phyloP scores from a whole-genome alignment of 495 filamentous ascomycete species.

The Xylaria scruposa region DNA sequence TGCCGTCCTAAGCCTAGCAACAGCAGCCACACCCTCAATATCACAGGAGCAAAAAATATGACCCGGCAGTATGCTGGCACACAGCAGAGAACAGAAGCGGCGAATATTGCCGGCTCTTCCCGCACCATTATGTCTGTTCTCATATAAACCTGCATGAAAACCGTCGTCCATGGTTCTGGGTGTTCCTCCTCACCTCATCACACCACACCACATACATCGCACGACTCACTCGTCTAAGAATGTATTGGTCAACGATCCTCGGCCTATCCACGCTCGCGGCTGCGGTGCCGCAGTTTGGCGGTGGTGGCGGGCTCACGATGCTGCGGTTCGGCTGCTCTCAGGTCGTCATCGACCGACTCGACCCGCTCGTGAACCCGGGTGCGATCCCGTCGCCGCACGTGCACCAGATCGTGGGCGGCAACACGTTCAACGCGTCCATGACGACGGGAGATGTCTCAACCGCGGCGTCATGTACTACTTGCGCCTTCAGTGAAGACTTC shows the following conservation, averaged over 20 bases:
- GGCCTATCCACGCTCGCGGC: constrained; percentile 45
- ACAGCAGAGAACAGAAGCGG: neutral
- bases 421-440: constrained; percentile 55
- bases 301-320: constrained; percentile 48
- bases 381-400: constrained; percentile 47
- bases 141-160: constrained; percentile 9
- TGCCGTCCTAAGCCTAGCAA: constrained; percentile 13
- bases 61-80: constrained; percentile 12
- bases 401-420: constrained; percentile 56
- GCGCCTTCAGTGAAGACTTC: constrained; percentile 53
- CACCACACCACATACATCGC: neutral
- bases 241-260: constrained; percentile 49
- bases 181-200: neutral
- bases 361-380: constrained; percentile 52
- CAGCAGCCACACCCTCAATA: constrained; percentile 1
- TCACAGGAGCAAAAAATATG: neutral
- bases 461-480: constrained; percentile 49
- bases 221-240: constrained; percentile 24
- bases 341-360: constrained; percentile 52
- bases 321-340: constrained; percentile 55
- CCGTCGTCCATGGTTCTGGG: neutral
- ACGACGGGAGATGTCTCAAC: constrained; percentile 49
- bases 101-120: neutral
- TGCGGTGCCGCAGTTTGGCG: constrained; percentile 47
- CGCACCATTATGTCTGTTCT: neutral